Conservation (phyloP, 2,329 filamentous ascomycete species). For the Botrytis cinerea region DNA sequence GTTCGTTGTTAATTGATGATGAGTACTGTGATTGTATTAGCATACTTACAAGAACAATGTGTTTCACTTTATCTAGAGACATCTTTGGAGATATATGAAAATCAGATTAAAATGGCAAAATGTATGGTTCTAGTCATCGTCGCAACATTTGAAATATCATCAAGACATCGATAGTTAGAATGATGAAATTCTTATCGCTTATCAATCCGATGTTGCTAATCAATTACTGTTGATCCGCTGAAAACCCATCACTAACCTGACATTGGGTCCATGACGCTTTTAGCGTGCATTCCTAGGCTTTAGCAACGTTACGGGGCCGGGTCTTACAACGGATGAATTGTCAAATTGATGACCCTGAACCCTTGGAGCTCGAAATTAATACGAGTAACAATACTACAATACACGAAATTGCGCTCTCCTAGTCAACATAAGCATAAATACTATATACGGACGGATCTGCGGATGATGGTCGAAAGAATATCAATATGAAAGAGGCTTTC, state of each 20-base stretch:
- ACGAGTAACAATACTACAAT: conserved; percentile 17
- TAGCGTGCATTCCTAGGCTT: conserved; percentile 21
- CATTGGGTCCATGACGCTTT: conserved; percentile 12
- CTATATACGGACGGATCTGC: conserved; percentile 11
- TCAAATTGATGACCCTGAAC: conserved; percentile 24
- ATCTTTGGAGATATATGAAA: conserved; percentile 45
- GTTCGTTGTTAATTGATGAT: conserved; percentile 26
- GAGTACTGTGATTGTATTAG: neutral
- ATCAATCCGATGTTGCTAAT: conserved; percentile 33
- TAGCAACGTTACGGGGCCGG: conserved; percentile 17
- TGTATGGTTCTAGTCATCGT: conserved; percentile 14
- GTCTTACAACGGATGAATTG: conserved; percentile 23
- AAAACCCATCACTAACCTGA: neutral
- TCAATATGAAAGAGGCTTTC: conserved; percentile 38
- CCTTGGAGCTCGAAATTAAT: conserved; percentile 1
- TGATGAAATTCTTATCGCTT: conserved; percentile 38
- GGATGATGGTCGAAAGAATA: conserved; percentile 24
- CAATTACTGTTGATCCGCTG: conserved; percentile 10
- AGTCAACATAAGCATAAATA: neutral
- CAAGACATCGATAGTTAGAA: conserved; percentile 1
- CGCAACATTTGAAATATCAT: neutral
- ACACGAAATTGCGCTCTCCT: conserved; percentile 5
- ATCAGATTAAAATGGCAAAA: neutral
- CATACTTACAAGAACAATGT: conserved; percentile 69
- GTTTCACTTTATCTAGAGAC: conserved; percentile 70